Conservation (phyloP, 1,284 basidiomycete genomes). For the Puccinia polysora region DNA sequence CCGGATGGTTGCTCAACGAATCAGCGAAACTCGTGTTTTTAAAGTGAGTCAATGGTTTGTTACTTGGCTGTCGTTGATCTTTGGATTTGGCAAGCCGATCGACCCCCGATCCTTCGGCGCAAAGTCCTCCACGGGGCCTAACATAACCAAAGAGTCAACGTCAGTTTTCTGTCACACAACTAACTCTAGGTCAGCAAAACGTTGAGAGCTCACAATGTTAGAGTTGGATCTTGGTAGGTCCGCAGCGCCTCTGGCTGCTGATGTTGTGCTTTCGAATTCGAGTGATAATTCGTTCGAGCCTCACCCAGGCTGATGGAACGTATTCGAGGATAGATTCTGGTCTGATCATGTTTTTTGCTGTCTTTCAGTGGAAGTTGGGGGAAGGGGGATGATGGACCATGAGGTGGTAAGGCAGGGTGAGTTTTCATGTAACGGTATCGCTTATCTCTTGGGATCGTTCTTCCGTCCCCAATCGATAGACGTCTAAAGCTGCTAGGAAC, state of each 20-base stretch:
- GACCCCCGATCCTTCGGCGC: too few species aligned
- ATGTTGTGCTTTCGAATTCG: too few species aligned
- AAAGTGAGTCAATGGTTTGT: too few species aligned
- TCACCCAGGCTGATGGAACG: constrained; percentile 7
- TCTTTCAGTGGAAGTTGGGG: background rate
- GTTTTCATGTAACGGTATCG: constrained; percentile 22
- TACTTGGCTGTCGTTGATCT: too few species aligned
- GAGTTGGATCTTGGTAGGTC: background rate
- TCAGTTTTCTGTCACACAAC: too few species aligned
- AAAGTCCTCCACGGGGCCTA: too few species aligned
- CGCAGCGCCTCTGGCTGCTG: background rate
- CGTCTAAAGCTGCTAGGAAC: constrained; percentile 17
- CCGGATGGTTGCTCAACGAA: too few species aligned
- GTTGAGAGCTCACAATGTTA: background rate
- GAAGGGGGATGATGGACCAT: background rate
- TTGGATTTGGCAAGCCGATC: too few species aligned
- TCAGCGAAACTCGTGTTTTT: too few species aligned
- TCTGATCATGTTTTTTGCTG: background rate
- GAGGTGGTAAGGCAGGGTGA: background rate
- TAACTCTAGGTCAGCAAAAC: too few species aligned
- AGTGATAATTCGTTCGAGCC: background rate
- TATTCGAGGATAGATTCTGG: background rate
- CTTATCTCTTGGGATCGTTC: constrained; percentile 1
- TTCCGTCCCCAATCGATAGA: constrained; percentile 12
- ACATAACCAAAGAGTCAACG: too few species aligned